Evolutionary conservation across 768 basidiomycete genomes (phyloP), one percentile per base, ranked within the genome.

Genomic region (Leccinum disarticulatum): DNA sequence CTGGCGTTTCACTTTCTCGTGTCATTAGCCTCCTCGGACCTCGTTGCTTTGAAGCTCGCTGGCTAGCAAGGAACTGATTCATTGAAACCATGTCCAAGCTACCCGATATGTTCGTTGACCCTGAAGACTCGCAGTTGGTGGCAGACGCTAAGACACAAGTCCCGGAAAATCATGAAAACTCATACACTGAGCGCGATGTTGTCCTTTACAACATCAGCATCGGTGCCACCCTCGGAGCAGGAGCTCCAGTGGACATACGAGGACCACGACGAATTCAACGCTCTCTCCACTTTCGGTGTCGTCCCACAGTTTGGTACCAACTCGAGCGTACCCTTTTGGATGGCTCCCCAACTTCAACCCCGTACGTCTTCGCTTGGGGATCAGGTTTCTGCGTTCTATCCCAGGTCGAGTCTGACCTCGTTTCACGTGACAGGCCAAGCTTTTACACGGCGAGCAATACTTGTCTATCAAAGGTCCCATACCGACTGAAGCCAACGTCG

Each of bases 391-490:
- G 8, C 14, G 5, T 35, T n/a, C 9, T 10, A 49, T 49, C 4
- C 51, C 19, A 7, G 43, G 6, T 25, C 43, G 27, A 3, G 14
- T 38, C 38, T 61, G 41, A 35, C 55, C 17, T 15, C 31, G 15
- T 6, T 56, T 25, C 8, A 7, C 14, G 13, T 47, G 52, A 2
- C 61, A 94, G 93, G 93, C 95, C 51, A 98, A 93, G 76, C 80
- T 99, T n/a, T 83, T 99, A 17, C 97, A 99, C 71, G 97, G 97
- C 49, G 97, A 99, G 71, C 97, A 98, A 68, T 98, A 93, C 74
- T 77, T 99, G 65, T 82, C 85, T 61, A 92, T 99, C 73, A 88
- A 90, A 67, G 86, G 78, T 2, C 87, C 90, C 0, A 91, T 98
- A 60, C 95, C 96, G 1, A 93, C 93, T 0, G 86, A 81, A 60